A percentile compares a stretch with the other conserved stretches of the same genome.
These are phyloP conservation scores for Sequoiadendron giganteum DNA, from an alignment of 75 land plant genomes.

Conservation along the genomic window DNA sequence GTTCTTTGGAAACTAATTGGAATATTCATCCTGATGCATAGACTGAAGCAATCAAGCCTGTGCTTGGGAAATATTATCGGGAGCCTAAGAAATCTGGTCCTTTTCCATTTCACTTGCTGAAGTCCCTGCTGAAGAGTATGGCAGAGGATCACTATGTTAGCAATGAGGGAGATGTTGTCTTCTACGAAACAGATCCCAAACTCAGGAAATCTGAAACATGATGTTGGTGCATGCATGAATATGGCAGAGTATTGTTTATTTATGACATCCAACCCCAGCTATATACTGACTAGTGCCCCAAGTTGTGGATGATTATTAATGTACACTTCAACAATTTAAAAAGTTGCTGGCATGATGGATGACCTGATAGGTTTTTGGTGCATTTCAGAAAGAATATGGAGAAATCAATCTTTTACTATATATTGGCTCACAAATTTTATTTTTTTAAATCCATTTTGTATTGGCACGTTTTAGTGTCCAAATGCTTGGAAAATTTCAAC, in stretches of 20 bases:
- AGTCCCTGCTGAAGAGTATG: constrained; percentile 57
- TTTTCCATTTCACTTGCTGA: constrained; percentile 71
- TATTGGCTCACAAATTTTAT: neutral
- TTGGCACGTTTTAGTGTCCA: neutral
- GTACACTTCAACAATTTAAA: neutral
- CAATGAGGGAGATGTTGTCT: constrained; percentile 72
- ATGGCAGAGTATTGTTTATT: neutral
- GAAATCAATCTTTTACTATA: neutral
- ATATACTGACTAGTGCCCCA: neutral
- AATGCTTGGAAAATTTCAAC: neutral
- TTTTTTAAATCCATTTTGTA: neutral
- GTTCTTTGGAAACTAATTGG: neutral
- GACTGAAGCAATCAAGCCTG: constrained; percentile 85
- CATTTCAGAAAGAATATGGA: neutral
- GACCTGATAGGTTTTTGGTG: neutral
- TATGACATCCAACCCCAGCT: neutral
- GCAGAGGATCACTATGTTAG: constrained; percentile 78
- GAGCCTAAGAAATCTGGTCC: constrained; percentile 81
- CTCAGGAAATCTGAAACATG: neutral
- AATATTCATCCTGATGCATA: constrained; percentile 21
- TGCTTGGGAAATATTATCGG: constrained; percentile 83
- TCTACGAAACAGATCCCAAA: constrained; percentile 63
- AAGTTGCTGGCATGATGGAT: neutral
- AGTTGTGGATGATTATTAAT: neutral
- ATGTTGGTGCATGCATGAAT: neutral